phyloP scores from a whole-genome alignment of 257 asterid genomes.

The Paulownia fortunei region DNA sequence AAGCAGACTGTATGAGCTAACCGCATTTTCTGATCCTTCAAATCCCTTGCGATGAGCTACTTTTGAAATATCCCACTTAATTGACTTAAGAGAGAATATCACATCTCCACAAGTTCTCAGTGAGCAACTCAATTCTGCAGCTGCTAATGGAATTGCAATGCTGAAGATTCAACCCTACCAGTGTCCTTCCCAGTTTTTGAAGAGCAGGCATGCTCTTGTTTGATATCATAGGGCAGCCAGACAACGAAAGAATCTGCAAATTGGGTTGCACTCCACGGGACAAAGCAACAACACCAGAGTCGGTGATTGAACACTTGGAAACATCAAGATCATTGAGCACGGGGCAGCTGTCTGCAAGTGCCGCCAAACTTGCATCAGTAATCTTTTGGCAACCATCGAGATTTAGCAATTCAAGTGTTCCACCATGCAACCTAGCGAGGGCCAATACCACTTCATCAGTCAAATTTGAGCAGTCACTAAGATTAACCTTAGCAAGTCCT shows the following conservation, averaged over 20 bases:
- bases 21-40: neutral
- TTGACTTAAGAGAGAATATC: slow-evolving; percentile 70
- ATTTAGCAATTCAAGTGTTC: slow-evolving; percentile 66
- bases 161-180: slow-evolving; percentile 76
- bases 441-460: slow-evolving; percentile 59
- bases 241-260: slow-evolving; percentile 74
- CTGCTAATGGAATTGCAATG: slow-evolving; percentile 69
- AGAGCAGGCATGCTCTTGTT: slow-evolving; percentile 68
- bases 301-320: slow-evolving; percentile 73
- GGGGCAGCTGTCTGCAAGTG: slow-evolving; percentile 63
- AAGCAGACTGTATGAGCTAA: neutral
- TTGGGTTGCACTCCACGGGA: slow-evolving; percentile 60
- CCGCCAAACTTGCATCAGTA: slow-evolving; percentile 65
- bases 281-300: slow-evolving; percentile 67
- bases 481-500: slow-evolving; percentile 73
- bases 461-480: slow-evolving; percentile 67
- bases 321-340: slow-evolving; percentile 79
- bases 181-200: slow-evolving; percentile 59
- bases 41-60: neutral
- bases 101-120: slow-evolving; percentile 79
- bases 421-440: slow-evolving; percentile 64
- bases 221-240: slow-evolving; percentile 76
- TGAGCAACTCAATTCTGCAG: slow-evolving; percentile 61
- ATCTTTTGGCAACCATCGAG: slow-evolving; percentile 80
- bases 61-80: neutral